Conservation (phyloP, 345 rosid species). For the Salix purpurea region DNA sequence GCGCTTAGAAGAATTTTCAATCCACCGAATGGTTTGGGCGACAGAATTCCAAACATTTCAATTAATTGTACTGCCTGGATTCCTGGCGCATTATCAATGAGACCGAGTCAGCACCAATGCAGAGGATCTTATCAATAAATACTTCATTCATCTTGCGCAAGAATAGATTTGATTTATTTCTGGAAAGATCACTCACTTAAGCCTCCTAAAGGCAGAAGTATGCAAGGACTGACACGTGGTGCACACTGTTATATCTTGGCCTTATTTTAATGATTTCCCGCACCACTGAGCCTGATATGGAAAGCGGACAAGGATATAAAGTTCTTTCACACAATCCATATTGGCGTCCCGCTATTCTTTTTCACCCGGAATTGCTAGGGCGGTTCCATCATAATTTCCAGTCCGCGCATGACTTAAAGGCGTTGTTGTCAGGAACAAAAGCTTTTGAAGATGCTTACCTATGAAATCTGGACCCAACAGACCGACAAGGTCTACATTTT, state of each 20-base stretch:
- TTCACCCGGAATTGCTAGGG: not conserved
- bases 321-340: not conserved
- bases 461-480: not conserved
- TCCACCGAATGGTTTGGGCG: not conserved
- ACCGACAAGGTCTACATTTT: not conserved
- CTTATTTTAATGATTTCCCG: not conserved
- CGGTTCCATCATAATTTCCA: constrained; percentile 3
- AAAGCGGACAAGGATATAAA: not conserved
- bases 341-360: not conserved
- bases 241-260: too few relatives aligned
- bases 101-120: not conserved
- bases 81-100: not conserved
- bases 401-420: not conserved
- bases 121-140: not conserved
- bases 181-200: not conserved
- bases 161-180: not conserved
- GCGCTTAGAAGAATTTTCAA: not conserved
- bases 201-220: not conserved
- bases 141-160: not conserved
- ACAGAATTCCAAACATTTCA: not conserved
- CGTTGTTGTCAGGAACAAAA: not conserved
- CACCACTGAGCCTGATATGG: too few relatives aligned
- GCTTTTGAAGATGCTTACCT: not conserved
- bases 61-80: not conserved
- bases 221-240: not conserved